A percentile compares a stretch with the other conserved stretches of the same genome.
Conservation (phyloP, 768 basidiomycete species). For the Pleurotus cornucopiae region DNA sequence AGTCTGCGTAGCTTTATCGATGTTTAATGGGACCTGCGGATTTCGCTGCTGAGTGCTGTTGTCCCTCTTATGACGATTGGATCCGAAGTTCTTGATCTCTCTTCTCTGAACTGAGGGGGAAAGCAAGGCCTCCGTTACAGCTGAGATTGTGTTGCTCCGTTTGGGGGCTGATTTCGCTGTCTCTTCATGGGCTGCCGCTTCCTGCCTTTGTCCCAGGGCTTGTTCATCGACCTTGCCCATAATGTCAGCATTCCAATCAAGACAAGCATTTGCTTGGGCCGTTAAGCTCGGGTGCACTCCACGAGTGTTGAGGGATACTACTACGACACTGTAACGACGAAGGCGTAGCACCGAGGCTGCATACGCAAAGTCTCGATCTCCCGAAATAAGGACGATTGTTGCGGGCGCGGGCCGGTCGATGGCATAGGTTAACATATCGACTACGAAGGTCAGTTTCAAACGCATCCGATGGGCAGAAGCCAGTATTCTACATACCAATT, state of each 20-base stretch:
- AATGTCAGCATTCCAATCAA: slow-evolving; percentile 46
- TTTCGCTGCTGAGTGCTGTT: too few relatives aligned
- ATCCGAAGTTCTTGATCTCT: too few relatives aligned
- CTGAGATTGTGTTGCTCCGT: too few relatives aligned
- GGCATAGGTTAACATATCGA: slow-evolving; percentile 66
- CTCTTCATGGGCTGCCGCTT: too few relatives aligned
- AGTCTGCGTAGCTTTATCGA: too few relatives aligned
- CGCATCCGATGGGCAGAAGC: slow-evolving; percentile 1
- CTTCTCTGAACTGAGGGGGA: too few relatives aligned
- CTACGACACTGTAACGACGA: slow-evolving; percentile 47
- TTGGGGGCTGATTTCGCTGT: too few relatives aligned
- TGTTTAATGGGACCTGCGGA: too few relatives aligned
- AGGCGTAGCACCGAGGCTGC: slow-evolving; percentile 54
- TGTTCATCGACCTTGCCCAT: slow-evolving; percentile 20
- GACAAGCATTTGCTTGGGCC: slow-evolving; percentile 46
- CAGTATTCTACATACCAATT: slow-evolving; percentile 28
- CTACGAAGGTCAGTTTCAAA: slow-evolving; percentile 24
- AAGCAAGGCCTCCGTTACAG: too few relatives aligned
- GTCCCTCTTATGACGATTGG: too few relatives aligned
- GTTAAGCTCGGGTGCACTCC: slow-evolving; percentile 41
- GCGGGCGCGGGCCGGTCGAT: slow-evolving; percentile 52
- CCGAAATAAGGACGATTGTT: slow-evolving; percentile 61
- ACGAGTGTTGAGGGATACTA: slow-evolving; percentile 36
- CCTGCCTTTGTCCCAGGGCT: background rate
- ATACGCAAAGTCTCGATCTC: slow-evolving; percentile 65